Evolutionary conservation across 371 early-diverging fungal species (phyloP), one percentile per base, ranked within the genome.

Genomic region (Rhizopus sp.): DNA sequence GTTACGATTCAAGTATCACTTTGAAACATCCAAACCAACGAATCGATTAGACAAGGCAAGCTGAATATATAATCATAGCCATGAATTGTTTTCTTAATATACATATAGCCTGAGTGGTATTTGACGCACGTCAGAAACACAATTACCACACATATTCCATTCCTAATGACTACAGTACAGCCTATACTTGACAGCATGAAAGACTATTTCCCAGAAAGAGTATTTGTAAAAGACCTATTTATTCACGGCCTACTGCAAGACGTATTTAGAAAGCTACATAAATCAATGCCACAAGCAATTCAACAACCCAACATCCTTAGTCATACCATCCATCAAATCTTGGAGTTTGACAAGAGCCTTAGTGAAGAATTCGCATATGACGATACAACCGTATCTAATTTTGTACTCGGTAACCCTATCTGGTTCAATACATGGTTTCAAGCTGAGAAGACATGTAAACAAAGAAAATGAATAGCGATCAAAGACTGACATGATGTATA

Each of bases 51-150:
- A 93, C 62, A 93, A 91, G 74, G 85, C 79, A 73, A 42, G 30
- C 34, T 34, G 39, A 23, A 23, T 23, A 23, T 23, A 23, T 23
- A 23, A 2, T 23, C 23, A 15, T 23, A 30, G 15, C 3, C 30
- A 15, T n/a, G 9, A 32, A 33, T 33, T 17, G 37, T 47, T 7
- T 47, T 23, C 2, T 30, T 15, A 42, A 37, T 9, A 32, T 5
- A 52, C 16, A 15, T 39, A 42, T 61, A 86, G 88, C 93, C 94
- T 23, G 94, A 94, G 68, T 92, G 93, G 94, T 88, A 87, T 62
- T 72, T 94, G 35, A 78, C 82, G 2, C 88, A 89, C 52, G 72
- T 88, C n/a, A 76, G 89, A 48, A 82, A 77, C 23, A 74, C 83
- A 35, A 81, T 90, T 38, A 44, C 69, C 1, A 55, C 67, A 0